A percentile compares a stretch with the other conserved stretches of the same genome.
Conservation (phyloP, 2,329 filamentous ascomycete species). For the Aspergillus fumigatiaffinis region DNA sequence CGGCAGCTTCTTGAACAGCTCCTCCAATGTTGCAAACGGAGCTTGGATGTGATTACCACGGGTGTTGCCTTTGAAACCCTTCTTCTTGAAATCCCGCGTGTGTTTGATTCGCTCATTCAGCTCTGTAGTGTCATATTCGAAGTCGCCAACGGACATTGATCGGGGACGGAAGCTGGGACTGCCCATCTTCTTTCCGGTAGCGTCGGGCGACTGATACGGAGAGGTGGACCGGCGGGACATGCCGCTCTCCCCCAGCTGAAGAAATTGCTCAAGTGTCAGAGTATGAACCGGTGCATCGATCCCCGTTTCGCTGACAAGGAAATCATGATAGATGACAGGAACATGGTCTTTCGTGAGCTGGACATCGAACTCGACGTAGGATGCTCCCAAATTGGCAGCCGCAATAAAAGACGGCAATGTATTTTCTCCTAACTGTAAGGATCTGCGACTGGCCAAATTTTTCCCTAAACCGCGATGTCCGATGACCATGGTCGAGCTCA, state of each 20-base stretch:
- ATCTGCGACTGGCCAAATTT: slow-evolving; percentile 77
- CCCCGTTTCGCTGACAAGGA: slow-evolving; percentile 93
- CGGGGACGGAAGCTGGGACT: slow-evolving; percentile 36
- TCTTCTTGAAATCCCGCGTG: slow-evolving; percentile 88
- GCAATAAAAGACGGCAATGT: slow-evolving; percentile 94
- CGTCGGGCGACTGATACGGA: slow-evolving; percentile 29
- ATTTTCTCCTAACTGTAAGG: slow-evolving; percentile 92
- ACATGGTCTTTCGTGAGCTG: slow-evolving; percentile 98
- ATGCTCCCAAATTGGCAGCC: slow-evolving; percentile 83
- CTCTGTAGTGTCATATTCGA: slow-evolving; percentile 39
- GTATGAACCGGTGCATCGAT: slow-evolving; percentile 96
- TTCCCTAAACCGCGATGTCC: slow-evolving; percentile 78
- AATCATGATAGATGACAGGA: slow-evolving; percentile 97
- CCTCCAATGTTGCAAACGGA: slow-evolving; percentile 90
- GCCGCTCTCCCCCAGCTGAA: slow-evolving; percentile 70
- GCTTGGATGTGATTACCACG: slow-evolving; percentile 93
- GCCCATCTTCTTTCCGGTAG: slow-evolving; percentile 10
- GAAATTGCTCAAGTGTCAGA: slow-evolving; percentile 83
- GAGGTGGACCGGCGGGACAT: slow-evolving; percentile 46
- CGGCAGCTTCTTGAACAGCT: slow-evolving; percentile 82
- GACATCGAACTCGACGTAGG: slow-evolving; percentile 74
- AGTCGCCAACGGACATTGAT: slow-evolving; percentile 59
- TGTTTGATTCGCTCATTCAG: slow-evolving; percentile 91
- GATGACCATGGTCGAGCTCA: slow-evolving; percentile 80
- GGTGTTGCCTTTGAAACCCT: slow-evolving; percentile 93